phyloP scores from a whole-genome alignment of 2,329 filamentous ascomycete genomes.

The Paracamarosporium sp. region DNA sequence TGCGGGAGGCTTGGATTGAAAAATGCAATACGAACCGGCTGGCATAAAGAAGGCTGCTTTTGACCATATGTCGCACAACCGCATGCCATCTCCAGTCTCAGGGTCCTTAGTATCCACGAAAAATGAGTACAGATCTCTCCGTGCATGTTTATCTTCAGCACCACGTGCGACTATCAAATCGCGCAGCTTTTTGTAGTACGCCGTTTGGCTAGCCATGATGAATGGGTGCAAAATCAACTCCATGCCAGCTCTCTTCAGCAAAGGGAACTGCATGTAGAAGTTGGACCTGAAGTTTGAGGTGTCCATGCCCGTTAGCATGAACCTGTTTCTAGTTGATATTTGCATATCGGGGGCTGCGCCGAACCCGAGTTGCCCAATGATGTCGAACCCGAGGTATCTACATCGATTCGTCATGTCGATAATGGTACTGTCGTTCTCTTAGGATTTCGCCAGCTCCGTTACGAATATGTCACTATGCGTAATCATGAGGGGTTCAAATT shows the following conservation, averaged over 20 bases:
- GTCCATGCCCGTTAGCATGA: constrained; percentile 32
- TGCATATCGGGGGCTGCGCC: constrained; percentile 41
- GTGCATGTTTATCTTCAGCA: constrained; percentile 14
- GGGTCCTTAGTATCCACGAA: constrained; percentile 47
- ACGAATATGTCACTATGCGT: not conserved
- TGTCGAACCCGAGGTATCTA: constrained; percentile 39
- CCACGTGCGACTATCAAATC: constrained; percentile 12
- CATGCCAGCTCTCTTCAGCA: constrained; percentile 10
- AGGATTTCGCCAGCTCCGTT: not conserved
- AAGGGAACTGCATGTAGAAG: constrained; percentile 18
- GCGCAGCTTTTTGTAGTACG: constrained; percentile 9
- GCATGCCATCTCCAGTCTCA: constrained; percentile 32
- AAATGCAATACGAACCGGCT: constrained; percentile 9
- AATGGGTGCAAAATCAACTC: constrained; percentile 13
- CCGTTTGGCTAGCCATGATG: constrained; percentile 11
- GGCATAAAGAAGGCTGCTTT: constrained; percentile 21
- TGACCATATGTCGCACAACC: constrained; percentile 16
- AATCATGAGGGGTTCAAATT: constrained; percentile 39
- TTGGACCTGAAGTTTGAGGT: constrained; percentile 18
- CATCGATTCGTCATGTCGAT: constrained; percentile 17
- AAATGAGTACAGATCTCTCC: constrained; percentile 50
- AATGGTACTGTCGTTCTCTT: not conserved
- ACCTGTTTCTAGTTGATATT: constrained; percentile 31
- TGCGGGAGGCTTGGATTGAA: not conserved
- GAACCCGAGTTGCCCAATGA: constrained; percentile 50